Percentiles rank a stretch among this genome's conserved stretches.
Evolutionary conservation across 164 flowering plant genomes (phyloP).

Genomic region (Hamamelis virginiana): DNA sequence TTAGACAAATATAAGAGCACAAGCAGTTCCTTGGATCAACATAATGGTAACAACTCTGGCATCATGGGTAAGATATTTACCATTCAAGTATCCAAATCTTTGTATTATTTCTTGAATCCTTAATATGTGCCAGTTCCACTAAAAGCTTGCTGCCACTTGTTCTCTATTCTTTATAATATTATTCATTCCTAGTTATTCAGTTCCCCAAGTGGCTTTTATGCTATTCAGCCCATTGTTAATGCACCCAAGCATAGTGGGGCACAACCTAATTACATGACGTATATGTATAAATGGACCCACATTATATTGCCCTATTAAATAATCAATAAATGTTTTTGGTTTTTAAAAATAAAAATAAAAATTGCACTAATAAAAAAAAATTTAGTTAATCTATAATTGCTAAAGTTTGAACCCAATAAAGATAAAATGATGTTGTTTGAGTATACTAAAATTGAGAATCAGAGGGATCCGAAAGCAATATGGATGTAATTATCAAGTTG

Average conservation of each 20-base stretch:
- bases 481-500: no score
- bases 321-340: no score
- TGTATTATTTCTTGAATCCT: neutral
- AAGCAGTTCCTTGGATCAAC: slow-evolving; percentile 13
- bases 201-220: neutral
- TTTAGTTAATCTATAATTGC: no score
- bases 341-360: no score
- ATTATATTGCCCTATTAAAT: no score
- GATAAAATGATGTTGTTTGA: no score
- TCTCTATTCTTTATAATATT: neutral
- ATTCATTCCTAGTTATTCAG: neutral
- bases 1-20: slow-evolving; percentile 21
- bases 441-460: no score
- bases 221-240: neutral
- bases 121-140: neutral
- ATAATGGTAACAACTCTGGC: slow-evolving; percentile 16
- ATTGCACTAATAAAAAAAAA: no score
- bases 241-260: neutral
- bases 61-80: slow-evolving; percentile 27
- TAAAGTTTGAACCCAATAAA: no score
- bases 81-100: neutral
- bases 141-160: neutral
- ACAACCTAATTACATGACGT: no score
- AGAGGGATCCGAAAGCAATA: no score
- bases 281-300: no score